Conservation (phyloP, 2,329 filamentous ascomycete species). For the Sporothrix globosa region DNA sequence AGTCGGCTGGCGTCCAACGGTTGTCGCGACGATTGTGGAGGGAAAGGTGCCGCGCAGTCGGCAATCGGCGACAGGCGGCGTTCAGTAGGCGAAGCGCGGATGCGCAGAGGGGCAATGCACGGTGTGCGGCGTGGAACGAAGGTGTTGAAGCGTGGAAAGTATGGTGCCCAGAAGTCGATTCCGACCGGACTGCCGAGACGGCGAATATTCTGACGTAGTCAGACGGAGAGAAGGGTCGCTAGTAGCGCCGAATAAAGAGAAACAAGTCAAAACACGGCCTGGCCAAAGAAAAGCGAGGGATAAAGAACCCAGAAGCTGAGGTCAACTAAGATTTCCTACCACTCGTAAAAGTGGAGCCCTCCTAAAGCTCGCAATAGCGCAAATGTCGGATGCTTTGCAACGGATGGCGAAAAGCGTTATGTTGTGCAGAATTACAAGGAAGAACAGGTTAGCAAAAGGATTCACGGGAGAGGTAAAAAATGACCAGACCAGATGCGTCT, state of each 20-base stretch:
- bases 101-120: slow-evolving; percentile 10
- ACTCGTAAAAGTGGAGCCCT: slow-evolving; percentile 6
- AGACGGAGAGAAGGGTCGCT: slow-evolving; percentile 4
- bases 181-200: slow-evolving; percentile 12
- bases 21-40: slow-evolving; percentile 3
- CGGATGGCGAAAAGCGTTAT: not conserved
- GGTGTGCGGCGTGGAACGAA: not conserved
- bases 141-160: slow-evolving; percentile 16
- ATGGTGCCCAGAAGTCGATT: slow-evolving; percentile 12
- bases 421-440: not conserved
- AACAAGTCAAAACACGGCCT: slow-evolving; percentile 3
- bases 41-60: slow-evolving; percentile 2
- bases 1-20: not conserved
- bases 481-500: slow-evolving; percentile 5
- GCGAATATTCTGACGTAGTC: slow-evolving; percentile 22
- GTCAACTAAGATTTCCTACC: not conserved
- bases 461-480: not conserved
- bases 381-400: not conserved
- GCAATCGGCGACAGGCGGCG: not conserved
- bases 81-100: not conserved
- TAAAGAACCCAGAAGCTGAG: not conserved
- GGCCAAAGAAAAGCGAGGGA: slow-evolving; percentile 4
- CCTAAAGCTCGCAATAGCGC: slow-evolving; percentile 1
- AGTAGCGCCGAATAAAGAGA: not conserved
- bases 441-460: not conserved